Evolutionary conservation across 1,139 yeast species (phyloP), one percentile per base, ranked within the genome.

Genomic region (Yamadazyma kanchanaburiensis): DNA sequence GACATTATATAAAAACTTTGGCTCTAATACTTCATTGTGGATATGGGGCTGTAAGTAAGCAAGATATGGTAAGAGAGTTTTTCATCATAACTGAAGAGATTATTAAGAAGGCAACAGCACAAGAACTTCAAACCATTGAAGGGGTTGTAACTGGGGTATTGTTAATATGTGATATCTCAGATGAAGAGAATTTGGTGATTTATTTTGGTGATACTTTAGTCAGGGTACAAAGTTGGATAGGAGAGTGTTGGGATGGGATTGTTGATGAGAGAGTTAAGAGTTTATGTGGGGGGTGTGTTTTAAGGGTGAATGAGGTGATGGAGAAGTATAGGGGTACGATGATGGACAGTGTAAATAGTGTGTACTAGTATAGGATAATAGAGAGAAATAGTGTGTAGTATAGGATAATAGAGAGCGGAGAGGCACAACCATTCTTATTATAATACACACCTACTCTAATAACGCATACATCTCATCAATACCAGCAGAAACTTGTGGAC

Each of bases 1-100:
- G 77, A 0, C 89, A 81, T 47, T 80, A 68, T 48, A 45, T 82
- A 31, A 70, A 75, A 33, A 77, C 86, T 0, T 48, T 83, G 35
- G 66, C 77, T 0, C 48, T 82, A 14, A 45, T 82, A 5, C 51
- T 80, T 16, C 76, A 76, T 32, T 60, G 78, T 29, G 77, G 83
- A 0, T 70, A 71, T 39, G 86, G 87, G 0, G 53, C 75, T 0
- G 59, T 74, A 1, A 43, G 55, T 0, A 72, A 74, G 33, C 53
- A 59, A 2, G 84, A 76, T 24, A 80, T 82, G 86, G 59, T 74
- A 1, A 52, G 59, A 3, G 89, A 80, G 41, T 55, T 67, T 32
- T 43, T 80, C 13, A 53, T 60, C 2, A 49, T 80, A 3, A 46
- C 67, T 2, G 46, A 49, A 2, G 56, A 60, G 0, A 35, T 60